Base-by-base conservation (phyloP, 1,139 yeast species). In the Zhuliangozyma parablackwelliae region DNA sequence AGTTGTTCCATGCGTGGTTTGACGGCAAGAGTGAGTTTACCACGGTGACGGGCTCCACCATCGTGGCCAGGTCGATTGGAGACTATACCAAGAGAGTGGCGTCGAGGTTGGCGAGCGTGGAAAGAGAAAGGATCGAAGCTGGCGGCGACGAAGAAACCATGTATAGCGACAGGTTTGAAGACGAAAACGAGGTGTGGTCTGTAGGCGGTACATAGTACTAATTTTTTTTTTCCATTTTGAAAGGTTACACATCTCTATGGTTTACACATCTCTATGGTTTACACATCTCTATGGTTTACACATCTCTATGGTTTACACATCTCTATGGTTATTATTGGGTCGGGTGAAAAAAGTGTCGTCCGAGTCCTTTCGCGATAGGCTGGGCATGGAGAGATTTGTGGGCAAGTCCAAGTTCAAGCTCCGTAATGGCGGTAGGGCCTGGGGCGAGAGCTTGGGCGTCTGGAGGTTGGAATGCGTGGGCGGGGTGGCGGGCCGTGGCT, bases 31-130 rank as follows among this genome's bases (percentile, higher is more conserved):
- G 47, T 3, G 44, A 46, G 23, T 48, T 61, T 28, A 48, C 50
- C 23, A 73, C 75, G 26, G 65, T 69, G 7, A 51, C 62, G 11
- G 84, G 81, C 7, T 57, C 72, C n/a, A 48, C 64, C 0, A 62
- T 83, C 32, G 82, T 74, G 50, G 66, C 82, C 36, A 75, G 97
- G 57, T 85, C 96, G 0, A 75, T 90, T 43, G 79, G 83, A 27
- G 97, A 90, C 53, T 90, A 87, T 59, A 85, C 95, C 5, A 84
- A 78, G 63, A 78, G 97, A 61, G 96, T 90, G 30, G 97, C 86
- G 11, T 56, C 71, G 39, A 75, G 97, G 59, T 74, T 90, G 49
- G 97, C 96, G 0, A 69, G 68, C 26, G 89, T 86, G 36, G 96
- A 89, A 59, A 75, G 90, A 53, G 96, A 87, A 50, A 78, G 96